phyloP scores from a whole-genome alignment of 257 asterid species.

The Solanum chmielewskii region DNA sequence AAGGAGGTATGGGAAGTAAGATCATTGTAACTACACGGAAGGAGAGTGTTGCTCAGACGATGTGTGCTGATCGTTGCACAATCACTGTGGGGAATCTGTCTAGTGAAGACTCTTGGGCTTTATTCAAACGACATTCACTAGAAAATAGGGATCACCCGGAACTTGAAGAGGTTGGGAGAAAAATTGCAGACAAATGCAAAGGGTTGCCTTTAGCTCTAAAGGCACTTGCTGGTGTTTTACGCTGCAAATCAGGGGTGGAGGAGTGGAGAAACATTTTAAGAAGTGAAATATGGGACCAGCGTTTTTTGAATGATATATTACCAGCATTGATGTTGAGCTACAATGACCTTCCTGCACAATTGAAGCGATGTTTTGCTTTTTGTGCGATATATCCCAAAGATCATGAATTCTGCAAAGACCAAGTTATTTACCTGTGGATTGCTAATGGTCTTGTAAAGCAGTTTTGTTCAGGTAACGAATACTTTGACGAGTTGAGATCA shows the following conservation, averaged over 20 bases:
- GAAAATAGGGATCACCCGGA: neutral
- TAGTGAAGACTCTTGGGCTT: neutral
- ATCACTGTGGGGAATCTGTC: neutral
- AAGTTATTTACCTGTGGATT: neutral
- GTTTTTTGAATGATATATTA: neutral
- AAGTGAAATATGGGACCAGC: neutral
- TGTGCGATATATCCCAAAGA: slow-evolving; percentile 8
- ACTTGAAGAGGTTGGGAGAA: neutral
- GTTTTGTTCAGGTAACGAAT: neutral
- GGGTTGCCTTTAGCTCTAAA: neutral
- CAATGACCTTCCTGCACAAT: neutral
- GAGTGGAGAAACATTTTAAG: neutral
- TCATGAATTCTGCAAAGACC: neutral
- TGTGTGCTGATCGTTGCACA: neutral
- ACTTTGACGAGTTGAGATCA: neutral
- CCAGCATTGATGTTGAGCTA: neutral
- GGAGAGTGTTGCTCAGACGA: slow-evolving; percentile 23
- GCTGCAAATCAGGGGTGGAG: neutral
- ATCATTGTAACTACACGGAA: slow-evolving; percentile 53
- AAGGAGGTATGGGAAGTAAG: slow-evolving; percentile 36
- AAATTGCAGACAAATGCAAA: neutral
- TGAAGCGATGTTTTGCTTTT: neutral
- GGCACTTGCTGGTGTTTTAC: neutral
- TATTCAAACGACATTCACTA: neutral
- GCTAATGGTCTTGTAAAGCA: neutral